phyloP scores from a whole-genome alignment of 106 monocot species.

The Gastrodia elata region DNA sequence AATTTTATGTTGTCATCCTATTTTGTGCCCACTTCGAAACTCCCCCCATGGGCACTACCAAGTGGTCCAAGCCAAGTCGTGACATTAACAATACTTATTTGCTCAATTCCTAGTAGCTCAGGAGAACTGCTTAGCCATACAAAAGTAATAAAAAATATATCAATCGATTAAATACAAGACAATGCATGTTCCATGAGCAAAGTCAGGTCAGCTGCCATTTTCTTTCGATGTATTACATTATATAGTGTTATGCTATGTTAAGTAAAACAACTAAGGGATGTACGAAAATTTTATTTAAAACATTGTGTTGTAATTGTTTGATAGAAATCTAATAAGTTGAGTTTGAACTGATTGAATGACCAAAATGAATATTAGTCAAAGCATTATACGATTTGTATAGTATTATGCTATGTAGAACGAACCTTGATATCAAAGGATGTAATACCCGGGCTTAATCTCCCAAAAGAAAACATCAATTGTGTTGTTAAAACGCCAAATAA shows the following conservation, averaged over 20 bases:
- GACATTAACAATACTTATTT: not conserved
- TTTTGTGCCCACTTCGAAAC: too few relatives aligned
- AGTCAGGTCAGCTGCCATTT: not conserved
- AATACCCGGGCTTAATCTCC: not conserved
- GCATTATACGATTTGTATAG: not conserved
- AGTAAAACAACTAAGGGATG: not conserved
- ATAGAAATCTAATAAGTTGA: not conserved
- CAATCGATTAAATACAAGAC: not conserved
- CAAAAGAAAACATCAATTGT: not conserved
- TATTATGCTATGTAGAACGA: not conserved
- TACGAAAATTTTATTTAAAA: not conserved
- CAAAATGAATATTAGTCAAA: not conserved
- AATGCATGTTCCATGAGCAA: not conserved
- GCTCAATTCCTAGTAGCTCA: not conserved
- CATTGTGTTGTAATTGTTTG: not conserved
- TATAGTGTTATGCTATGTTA: not conserved
- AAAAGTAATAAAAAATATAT: not conserved
- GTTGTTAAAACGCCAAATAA: not conserved
- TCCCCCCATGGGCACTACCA: too few relatives aligned
- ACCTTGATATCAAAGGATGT: not conserved
- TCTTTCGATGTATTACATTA: not conserved
- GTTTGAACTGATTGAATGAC: not conserved
- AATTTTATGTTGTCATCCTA: too few relatives aligned
- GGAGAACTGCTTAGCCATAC: not conserved
- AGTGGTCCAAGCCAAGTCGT: not conserved